Conservation (phyloP, 139 green algal species). For the Nannochloris sp. region DNA sequence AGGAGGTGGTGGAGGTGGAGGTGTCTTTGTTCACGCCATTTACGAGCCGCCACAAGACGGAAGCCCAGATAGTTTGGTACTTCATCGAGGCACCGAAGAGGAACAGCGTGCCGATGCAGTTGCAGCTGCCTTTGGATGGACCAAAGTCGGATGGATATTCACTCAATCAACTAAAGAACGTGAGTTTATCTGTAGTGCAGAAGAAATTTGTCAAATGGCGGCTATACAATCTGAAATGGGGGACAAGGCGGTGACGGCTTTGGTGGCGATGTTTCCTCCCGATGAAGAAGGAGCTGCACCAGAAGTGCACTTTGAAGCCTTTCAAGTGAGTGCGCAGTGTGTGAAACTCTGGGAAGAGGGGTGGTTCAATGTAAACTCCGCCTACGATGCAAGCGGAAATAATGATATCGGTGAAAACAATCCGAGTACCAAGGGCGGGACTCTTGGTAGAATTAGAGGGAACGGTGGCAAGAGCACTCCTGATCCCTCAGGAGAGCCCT, state of each 20-base stretch:
- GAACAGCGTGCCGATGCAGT: constrained; percentile 58
- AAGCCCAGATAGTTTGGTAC: constrained; percentile 37
- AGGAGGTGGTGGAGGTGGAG: no score
- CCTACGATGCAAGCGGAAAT: background rate
- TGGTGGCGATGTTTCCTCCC: constrained; percentile 65
- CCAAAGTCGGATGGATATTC: constrained; percentile 89
- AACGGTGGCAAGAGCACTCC: no score
- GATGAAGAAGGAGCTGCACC: constrained; percentile 10
- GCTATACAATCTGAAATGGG: constrained; percentile 66
- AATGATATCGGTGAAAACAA: no score
- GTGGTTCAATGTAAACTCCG: constrained; percentile 53
- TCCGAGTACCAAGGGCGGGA: no score
- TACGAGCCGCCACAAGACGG: constrained; percentile 91
- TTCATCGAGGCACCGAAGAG: constrained; percentile 50
- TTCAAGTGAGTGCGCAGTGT: constrained; percentile 77
- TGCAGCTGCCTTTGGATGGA: constrained; percentile 50
- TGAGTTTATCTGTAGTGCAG: constrained; percentile 80
- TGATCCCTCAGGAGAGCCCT: constrained; percentile 9
- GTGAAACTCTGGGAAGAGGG: constrained; percentile 70
- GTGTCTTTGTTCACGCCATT: constrained; percentile 69
- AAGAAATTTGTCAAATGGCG: constrained; percentile 75
- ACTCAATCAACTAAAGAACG: constrained; percentile 62
- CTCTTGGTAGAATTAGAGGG: no score
- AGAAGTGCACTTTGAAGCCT: constrained; percentile 84
- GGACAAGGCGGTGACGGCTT: constrained; percentile 66